A percentile compares a stretch with the other conserved stretches of the same genome.
phyloP scores from a whole-genome alignment of 345 rosid genomes.

The Theobroma cacao region DNA sequence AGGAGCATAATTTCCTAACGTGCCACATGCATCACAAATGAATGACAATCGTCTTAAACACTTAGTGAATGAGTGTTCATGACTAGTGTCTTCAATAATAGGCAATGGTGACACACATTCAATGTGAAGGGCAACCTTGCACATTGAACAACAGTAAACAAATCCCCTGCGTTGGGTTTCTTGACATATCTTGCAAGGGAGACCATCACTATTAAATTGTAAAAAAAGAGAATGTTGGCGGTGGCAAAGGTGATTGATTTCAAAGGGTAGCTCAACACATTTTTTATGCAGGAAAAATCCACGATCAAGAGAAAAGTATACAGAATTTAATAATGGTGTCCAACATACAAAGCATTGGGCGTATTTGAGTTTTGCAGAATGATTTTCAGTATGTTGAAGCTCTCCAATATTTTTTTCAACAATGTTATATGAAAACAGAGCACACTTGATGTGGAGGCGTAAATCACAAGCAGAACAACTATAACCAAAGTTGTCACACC shows the following conservation, averaged over 20 bases:
- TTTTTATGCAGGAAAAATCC: not conserved
- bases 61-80: not conserved
- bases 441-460: slow-evolving; percentile 5
- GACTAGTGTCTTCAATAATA: not conserved
- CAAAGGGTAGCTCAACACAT: not conserved
- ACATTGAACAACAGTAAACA: not conserved
- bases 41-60: not conserved
- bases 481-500: not conserved
- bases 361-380: not conserved
- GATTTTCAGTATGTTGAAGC: not conserved
- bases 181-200: not conserved
- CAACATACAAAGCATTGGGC: not conserved
- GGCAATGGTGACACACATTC: not conserved
- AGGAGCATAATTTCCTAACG: not conserved
- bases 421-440: not conserved
- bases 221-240: not conserved
- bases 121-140: not conserved
- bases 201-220: not conserved
- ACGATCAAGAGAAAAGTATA: not conserved
- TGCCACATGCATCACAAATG: not conserved
- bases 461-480: not conserved
- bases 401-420: not conserved
- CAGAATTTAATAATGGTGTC: not conserved
- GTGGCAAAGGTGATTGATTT: not conserved
- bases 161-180: not conserved